Conservation (phyloP, 805 yeast genomes). For the Candida insectalens region DNA sequence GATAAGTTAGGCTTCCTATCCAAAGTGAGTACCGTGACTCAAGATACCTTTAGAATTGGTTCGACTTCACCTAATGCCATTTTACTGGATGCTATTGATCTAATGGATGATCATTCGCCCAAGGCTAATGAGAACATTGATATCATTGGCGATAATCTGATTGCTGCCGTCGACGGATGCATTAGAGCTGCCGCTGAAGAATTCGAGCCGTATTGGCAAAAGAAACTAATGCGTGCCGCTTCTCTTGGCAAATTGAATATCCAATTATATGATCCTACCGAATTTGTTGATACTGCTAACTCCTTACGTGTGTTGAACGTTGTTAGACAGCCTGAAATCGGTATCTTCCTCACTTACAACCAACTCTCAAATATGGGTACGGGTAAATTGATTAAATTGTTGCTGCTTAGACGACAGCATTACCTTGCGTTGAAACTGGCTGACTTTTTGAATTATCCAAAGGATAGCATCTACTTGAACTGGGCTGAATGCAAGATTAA, state of each 20-base stretch:
- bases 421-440: conserved; percentile 55
- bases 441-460: conserved; percentile 35
- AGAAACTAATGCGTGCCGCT: conserved; percentile 69
- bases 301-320: conserved; percentile 60
- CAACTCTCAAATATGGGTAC: conserved; percentile 47
- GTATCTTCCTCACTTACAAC: conserved; percentile 52
- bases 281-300: conserved; percentile 55
- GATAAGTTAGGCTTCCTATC: conserved; percentile 51
- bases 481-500: conserved; percentile 78
- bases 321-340: conserved; percentile 54
- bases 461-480: conserved; percentile 47
- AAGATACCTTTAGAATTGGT: conserved; percentile 69
- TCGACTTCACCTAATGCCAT: conserved; percentile 79
- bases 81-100: conserved; percentile 65
- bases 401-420: conserved; percentile 52
- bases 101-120: conserved; percentile 59
- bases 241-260: conserved; percentile 71
- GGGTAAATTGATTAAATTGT: conserved; percentile 42
- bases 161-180: conserved; percentile 60
- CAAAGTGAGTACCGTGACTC: conserved; percentile 48
- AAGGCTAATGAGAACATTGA: conserved; percentile 71
- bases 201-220: conserved; percentile 72
- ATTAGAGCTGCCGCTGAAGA: conserved; percentile 70
- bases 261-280: conserved; percentile 45
- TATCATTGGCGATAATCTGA: conserved; percentile 37